Conservation (phyloP, 2,329 filamentous ascomycete species). For the Nothophaeocryptopus gaeumannii region DNA sequence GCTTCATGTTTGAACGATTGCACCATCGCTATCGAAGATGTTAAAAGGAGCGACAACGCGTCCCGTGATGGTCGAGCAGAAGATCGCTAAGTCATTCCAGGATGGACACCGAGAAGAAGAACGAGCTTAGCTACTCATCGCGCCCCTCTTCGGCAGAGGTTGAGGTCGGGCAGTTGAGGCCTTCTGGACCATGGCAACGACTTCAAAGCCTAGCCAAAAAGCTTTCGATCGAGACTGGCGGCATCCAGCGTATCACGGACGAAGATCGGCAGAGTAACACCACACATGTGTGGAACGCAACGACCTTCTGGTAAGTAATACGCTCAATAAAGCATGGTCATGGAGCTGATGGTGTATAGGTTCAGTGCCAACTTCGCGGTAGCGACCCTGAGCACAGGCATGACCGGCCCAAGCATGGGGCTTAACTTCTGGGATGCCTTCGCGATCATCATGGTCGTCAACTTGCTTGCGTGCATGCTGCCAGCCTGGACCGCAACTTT, state of each 20-base stretch:
- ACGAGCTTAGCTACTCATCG: background rate
- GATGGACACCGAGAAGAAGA: background rate
- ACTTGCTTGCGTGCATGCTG: conserved; percentile 11
- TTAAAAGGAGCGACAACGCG: too few relatives aligned
- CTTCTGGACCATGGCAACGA: background rate
- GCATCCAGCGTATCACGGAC: conserved; percentile 15
- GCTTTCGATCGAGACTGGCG: conserved; percentile 14
- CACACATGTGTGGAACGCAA: conserved; percentile 12
- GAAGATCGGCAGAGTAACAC: conserved; percentile 7
- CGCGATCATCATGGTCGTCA: conserved; percentile 17
- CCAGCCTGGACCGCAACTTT: conserved; percentile 16
- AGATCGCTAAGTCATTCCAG: too few relatives aligned
- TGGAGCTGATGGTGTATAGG: conserved; percentile 2
- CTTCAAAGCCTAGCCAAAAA: conserved; percentile 1
- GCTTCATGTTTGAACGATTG: background rate
- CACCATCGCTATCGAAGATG: background rate
- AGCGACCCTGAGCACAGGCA: conserved; percentile 17
- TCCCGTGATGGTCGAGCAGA: too few relatives aligned
- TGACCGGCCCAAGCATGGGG: conserved; percentile 15
- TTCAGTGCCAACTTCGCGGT: conserved; percentile 19
- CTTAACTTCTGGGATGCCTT: conserved; percentile 15
- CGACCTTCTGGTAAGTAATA: conserved; percentile 11
- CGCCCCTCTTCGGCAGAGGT: background rate
- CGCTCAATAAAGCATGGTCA: background rate
- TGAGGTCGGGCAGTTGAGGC: background rate